Conservation (phyloP, 139 green algal genomes). For the Coccomyxa sp. region DNA sequence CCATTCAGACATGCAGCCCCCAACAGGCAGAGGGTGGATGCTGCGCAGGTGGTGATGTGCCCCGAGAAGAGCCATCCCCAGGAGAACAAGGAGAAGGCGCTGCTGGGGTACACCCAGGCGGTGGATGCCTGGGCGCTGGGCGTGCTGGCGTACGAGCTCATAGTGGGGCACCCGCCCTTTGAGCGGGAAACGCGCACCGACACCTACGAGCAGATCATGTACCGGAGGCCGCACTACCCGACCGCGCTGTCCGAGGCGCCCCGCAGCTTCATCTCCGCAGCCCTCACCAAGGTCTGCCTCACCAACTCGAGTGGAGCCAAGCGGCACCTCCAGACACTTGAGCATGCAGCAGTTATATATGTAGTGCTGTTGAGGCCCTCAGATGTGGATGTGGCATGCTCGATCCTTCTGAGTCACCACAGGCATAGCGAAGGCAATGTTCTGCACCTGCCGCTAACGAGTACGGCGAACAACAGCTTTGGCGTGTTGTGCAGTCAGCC, state of each 20-base stretch:
- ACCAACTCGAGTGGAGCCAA: background rate
- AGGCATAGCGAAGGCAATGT: too few relatives aligned
- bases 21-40: too few relatives aligned
- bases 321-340: too few relatives aligned
- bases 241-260: constrained; percentile 42
- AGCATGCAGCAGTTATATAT: background rate
- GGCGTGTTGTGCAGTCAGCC: too few relatives aligned
- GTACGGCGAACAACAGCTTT: too few relatives aligned
- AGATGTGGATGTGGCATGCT: too few relatives aligned
- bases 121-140: constrained; percentile 75
- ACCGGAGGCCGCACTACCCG: constrained; percentile 38
- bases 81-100: constrained; percentile 73
- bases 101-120: constrained; percentile 55
- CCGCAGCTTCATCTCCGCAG: constrained; percentile 44
- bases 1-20: too few relatives aligned
- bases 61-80: constrained; percentile 60
- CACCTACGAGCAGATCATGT: constrained; percentile 70
- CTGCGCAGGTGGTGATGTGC: constrained; percentile 35
- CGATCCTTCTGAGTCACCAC: too few relatives aligned
- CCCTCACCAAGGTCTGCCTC: constrained; percentile 53
- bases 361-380: background rate
- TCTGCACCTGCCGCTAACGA: too few relatives aligned
- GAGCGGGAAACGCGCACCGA: constrained; percentile 46
- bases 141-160: constrained; percentile 78
- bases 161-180: constrained; percentile 73